Evolutionary conservation across 306 rosid genomes (phyloP).

Genomic region (Quercus berberidifolia): DNA sequence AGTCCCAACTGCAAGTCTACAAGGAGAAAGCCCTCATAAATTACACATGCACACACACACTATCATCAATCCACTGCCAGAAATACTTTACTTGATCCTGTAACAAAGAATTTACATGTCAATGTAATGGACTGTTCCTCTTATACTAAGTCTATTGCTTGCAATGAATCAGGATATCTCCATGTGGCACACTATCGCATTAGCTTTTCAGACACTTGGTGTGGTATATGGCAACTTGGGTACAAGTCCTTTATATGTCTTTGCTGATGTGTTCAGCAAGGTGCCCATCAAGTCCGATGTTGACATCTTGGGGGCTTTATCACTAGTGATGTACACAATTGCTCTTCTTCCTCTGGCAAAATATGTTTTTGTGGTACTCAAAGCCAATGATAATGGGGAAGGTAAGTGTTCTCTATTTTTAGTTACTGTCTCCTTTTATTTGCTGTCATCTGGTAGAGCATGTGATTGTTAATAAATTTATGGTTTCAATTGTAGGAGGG

Average conservation of each 20-base stretch:
- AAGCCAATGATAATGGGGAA: constrained; percentile 97
- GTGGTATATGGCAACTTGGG: constrained; percentile 98
- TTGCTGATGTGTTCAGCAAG: constrained; percentile 89
- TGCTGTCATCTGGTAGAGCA: constrained; percentile 1
- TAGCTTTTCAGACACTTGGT: constrained; percentile 95
- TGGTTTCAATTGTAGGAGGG: constrained; percentile 70
- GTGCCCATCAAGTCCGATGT: constrained; percentile 60
- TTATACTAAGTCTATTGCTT: constrained; percentile 21
- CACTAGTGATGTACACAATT: constrained; percentile 88
- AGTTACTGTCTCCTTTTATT: constrained; percentile 15
- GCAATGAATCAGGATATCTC: constrained; percentile 55
- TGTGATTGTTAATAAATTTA: background rate
- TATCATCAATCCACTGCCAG: background rate
- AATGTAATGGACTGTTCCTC: background rate
- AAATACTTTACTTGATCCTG: constrained; percentile 4
- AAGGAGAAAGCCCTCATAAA: background rate
- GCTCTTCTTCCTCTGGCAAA: constrained; percentile 85
- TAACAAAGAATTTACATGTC: background rate
- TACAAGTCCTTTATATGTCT: constrained; percentile 92
- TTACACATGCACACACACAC: background rate
- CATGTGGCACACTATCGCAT: constrained; percentile 55
- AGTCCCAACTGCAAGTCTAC: background rate
- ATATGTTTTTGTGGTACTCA: constrained; percentile 89
- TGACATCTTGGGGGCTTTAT: constrained; percentile 91
- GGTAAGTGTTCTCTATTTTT: constrained; percentile 39